Evolutionary conservation across 768 basidiomycete genomes (phyloP), one percentile per base, ranked within the genome.

Genomic region (Amanita subjunquillea): DNA sequence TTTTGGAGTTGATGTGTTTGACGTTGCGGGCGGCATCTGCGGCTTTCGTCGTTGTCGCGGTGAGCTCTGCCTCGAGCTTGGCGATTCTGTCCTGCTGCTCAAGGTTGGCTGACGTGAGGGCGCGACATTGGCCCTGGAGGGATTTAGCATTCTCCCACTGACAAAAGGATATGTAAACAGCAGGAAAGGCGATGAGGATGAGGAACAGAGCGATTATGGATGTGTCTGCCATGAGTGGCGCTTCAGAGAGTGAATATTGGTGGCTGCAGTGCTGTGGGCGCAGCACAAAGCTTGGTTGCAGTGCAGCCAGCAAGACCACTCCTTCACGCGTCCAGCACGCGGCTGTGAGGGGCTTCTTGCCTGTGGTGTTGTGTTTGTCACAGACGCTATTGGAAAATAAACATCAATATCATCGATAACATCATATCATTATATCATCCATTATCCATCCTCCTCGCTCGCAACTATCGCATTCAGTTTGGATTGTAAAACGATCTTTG

Each of bases 401-500:
- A 32, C 32, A 4, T 32, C 10, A 12, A 32, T 10, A 32, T 3
- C 12, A 34, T 34, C 34, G 3, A 32, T 32, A 32, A 32, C 29
- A 30, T 30, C n/a, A n/a, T n/a, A n/a, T n/a, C n/a, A 25, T 17
- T 17, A 17, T 17, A 17, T 17, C 17, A 17, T 17, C 17, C 17
- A 17, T 17, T 23, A 30, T 25, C 36, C 29, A 38, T 58, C 58
- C 27, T 48, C 50, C 43, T 59, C 59, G 44, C 61, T 54, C 51
- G 57, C 59, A 37, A 65, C 58, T 50, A 67, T 51, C 34, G 64
- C 68, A 37, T 67, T 64, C 43, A 75, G 58, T 2, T 67, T 69
- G 7, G 73, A 73, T 42, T 63, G 72, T 7, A 82, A 64, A 1
- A 78, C 71, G n/a, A 83, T 75, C 51, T 73, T 78, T 3, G 81